Base-by-base conservation (phyloP, 371 early-diverging fungal genomes). In the Mucor lusitanicus region DNA sequence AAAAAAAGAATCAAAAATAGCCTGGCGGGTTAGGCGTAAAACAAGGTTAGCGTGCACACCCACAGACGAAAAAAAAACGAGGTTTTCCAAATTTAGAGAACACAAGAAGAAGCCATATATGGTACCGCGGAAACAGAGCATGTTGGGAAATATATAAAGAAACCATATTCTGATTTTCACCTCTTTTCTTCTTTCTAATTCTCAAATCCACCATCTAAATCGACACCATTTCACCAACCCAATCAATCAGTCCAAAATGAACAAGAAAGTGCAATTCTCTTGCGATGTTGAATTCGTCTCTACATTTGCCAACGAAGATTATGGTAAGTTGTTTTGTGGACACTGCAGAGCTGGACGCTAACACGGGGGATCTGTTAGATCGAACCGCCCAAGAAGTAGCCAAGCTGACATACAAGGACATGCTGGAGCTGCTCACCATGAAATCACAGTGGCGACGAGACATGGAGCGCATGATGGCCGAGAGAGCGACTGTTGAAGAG, bases 301-400 rank as follows among this genome's bases (percentile, higher is more conserved):
- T 48, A 82, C 82, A 21, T 82, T 82, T 71, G 79, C 76, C 25
- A 79, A 82, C 46, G 82, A 82, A 69, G 82, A 82, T 44, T 82
- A 82, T 63, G 82, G 82, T 82, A 79, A 63, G 37, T 30, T n/a
- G n/a, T 50, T 44, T 44, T 46, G 15, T 12, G 17, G 8, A 55
- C 12, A 55, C 11, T 5, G 9, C n/a, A n/a, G 23, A 12, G 12
- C 3, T 8, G 13, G 23, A 28, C 1, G 3, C 30, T 55, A 61
- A 46, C 30, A 37, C 42, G 27, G 63, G 6, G 57, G 30, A 30
- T 44, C 56, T 12, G 3, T 15, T 63, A 82, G 83, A 82, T 71
- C 80, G 83, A 58, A 78, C 83, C 61, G 80, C 80, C 3, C 80
- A 78, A 64, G 77, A 80, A 73, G 83, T 82, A 30, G 78, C 83